Base-by-base conservation (phyloP, 345 rosid genomes). In the Acer saccharum region DNA sequence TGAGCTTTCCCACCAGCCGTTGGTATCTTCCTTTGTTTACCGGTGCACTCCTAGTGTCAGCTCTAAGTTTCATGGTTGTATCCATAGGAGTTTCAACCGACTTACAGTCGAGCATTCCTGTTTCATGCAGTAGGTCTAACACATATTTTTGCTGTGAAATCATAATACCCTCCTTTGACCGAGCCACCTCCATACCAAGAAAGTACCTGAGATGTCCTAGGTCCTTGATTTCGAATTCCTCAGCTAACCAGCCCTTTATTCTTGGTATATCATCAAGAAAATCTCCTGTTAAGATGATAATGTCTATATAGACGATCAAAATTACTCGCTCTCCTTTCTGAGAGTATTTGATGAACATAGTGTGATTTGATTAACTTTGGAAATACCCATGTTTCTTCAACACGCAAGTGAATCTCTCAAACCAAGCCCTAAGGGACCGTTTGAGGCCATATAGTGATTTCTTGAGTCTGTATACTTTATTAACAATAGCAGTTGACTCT, bases 181-280 rank as follows among this genome's bases (percentile, higher is more conserved):
- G 25, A 20, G 65, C 65, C 65, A 61, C 65, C 29, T 61, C 65
- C 29, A 61, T 61, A 3, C 65, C 65, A 18, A 61, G 65, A 61
- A 61, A 61, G 13, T 61, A 61, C 29, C 12, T 61, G 13, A 55
- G 18, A 13, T 13, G 17, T 3, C 61, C 20, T 6, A 55, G 20
- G 20, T 55, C 20, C 18, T 55, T 55, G 61, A 55, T 55, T 8
- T 55, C 61, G 1, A 55, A 55, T 18, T 14, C 61, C 17, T 14
- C 4, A 13, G 61, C 17, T 3, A 55, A 18, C 4, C 61, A 55
- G 0, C 8, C 61, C 20, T 13, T 55, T 55, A 55, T 14, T 55
- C 61, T 4, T 13, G 17, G 17, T 18, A 55, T 13, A 3, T 55
- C 61, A 13, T 14, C 20, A 13, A 55, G 20, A 13, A 4, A 14